Evolutionary conservation across 1,284 basidiomycete species (phyloP).

Genomic region (Butyriboletus appendiculatus): DNA sequence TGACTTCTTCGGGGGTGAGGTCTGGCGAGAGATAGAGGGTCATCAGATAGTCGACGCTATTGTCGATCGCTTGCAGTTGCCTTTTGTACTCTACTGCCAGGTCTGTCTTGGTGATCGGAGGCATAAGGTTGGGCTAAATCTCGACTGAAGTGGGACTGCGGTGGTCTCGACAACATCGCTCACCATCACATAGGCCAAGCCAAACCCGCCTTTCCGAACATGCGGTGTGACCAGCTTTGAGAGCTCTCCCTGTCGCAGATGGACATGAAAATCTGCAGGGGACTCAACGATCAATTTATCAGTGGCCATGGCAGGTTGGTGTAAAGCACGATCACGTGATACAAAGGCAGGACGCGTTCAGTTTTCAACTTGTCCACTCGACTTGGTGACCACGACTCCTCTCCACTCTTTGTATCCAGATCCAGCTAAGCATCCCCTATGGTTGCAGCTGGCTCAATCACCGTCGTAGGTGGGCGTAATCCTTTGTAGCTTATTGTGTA

Average conservation of each 20-base stretch:
- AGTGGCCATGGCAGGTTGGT: constrained; percentile 20
- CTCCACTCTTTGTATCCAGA: neutral
- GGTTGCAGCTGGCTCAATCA: constrained; percentile 85
- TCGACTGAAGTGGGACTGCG: constrained; percentile 13
- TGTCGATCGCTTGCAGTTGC: constrained; percentile 75
- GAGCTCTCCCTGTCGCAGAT: constrained; percentile 88
- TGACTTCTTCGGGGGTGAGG: constrained; percentile 90
- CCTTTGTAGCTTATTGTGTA: neutral
- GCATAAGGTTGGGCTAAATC: constrained; percentile 87
- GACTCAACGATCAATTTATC: constrained; percentile 49
- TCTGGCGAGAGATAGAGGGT: constrained; percentile 93
- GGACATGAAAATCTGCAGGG: constrained; percentile 96
- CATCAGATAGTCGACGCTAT: constrained; percentile 88
- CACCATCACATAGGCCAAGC: constrained; percentile 97
- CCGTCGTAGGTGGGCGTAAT: constrained; percentile 68
- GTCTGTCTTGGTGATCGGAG: constrained; percentile 87
- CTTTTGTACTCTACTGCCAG: constrained; percentile 83
- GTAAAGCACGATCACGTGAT: constrained; percentile 33
- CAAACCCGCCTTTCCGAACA: constrained; percentile 87
- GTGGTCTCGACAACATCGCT: constrained; percentile 11
- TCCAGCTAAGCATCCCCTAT: constrained; percentile 39
- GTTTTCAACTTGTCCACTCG: constrained; percentile 33
- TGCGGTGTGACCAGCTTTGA: constrained; percentile 89
- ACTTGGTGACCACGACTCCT: neutral
- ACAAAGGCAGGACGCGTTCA: constrained; percentile 28